Evolutionary conservation across 768 basidiomycete species (phyloP).

Genomic region (Leccinum boreale): DNA sequence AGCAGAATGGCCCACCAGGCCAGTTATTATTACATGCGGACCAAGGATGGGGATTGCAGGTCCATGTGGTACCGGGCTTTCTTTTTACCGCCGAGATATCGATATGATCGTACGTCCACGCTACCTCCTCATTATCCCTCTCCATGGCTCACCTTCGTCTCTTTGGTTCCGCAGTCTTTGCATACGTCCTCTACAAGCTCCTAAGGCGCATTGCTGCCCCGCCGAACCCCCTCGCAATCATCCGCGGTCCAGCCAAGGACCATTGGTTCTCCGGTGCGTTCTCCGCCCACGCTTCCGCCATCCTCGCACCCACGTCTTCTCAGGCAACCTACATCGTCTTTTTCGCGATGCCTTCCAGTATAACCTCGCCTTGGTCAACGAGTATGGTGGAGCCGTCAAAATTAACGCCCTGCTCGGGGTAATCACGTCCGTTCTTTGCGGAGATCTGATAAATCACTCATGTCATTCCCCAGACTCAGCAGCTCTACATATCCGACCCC

Average conservation of each 20-base stretch:
- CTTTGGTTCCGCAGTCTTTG: constrained; percentile 3
- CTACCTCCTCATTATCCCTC: not conserved
- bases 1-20: not conserved
- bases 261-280: constrained; percentile 34
- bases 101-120: not conserved
- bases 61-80: not conserved
- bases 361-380: constrained; percentile 26
- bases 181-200: constrained; percentile 18
- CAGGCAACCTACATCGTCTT: constrained; percentile 33
- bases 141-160: constrained; percentile 4
- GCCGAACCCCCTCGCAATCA: constrained; percentile 16
- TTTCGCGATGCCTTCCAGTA: constrained; percentile 34
- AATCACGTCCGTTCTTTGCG: not conserved
- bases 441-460: not conserved
- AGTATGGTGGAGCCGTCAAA: constrained; percentile 35
- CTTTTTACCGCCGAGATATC: not conserved
- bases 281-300: too few species aligned
- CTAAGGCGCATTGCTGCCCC: constrained; percentile 4
- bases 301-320: not conserved
- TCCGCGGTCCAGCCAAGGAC: constrained; percentile 33
- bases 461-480: constrained; percentile 13
- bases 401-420: constrained; percentile 36
- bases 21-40: not conserved
- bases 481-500: constrained; percentile 38
- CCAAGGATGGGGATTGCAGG: not conserved